phyloP scores from a whole-genome alignment of 1,284 basidiomycete species.

The Hymenochaete sp. region DNA sequence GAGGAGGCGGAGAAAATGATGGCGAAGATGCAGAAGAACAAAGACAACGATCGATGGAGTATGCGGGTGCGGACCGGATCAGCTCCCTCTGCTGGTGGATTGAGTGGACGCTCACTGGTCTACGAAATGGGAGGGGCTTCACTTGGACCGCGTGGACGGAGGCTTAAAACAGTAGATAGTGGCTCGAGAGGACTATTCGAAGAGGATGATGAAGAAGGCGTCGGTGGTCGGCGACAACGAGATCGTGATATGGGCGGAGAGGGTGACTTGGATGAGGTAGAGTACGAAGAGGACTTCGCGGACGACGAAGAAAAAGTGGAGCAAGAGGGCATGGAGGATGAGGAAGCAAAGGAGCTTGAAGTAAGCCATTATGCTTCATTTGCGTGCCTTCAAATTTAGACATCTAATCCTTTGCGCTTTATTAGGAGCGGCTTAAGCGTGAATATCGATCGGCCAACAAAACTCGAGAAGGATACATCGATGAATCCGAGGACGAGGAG shows the following conservation, averaged over 20 bases:
- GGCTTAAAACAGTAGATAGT: conserved; percentile 54
- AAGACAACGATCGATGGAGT: conserved; percentile 62
- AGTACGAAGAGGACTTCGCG: conserved; percentile 77
- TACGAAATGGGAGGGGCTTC: conserved; percentile 31
- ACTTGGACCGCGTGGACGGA: conserved; percentile 55
- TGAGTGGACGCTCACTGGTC: conserved; percentile 39
- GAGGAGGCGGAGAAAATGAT: conserved; percentile 68
- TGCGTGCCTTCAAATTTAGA: neutral
- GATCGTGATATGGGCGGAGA: conserved; percentile 57
- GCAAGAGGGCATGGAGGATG: conserved; percentile 65
- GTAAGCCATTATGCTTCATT: conserved; percentile 32
- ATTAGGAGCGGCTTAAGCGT: conserved; percentile 73
- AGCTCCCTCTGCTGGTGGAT: conserved; percentile 33
- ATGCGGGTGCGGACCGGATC: conserved; percentile 50
- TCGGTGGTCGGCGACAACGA: conserved; percentile 33
- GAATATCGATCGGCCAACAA: conserved; percentile 76
- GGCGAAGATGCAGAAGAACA: conserved; percentile 52
- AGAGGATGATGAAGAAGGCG: conserved; percentile 60
- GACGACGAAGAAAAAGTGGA: conserved; percentile 80
- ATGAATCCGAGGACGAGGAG: conserved; percentile 61
- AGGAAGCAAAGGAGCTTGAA: conserved; percentile 81
- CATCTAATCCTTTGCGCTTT: neutral
- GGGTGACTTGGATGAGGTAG: conserved; percentile 71
- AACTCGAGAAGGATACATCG: conserved; percentile 55
- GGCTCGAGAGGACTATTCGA: conserved; percentile 53